Base-by-base conservation (phyloP, 129 eudicot species). In the Flaveria ramosissima region DNA sequence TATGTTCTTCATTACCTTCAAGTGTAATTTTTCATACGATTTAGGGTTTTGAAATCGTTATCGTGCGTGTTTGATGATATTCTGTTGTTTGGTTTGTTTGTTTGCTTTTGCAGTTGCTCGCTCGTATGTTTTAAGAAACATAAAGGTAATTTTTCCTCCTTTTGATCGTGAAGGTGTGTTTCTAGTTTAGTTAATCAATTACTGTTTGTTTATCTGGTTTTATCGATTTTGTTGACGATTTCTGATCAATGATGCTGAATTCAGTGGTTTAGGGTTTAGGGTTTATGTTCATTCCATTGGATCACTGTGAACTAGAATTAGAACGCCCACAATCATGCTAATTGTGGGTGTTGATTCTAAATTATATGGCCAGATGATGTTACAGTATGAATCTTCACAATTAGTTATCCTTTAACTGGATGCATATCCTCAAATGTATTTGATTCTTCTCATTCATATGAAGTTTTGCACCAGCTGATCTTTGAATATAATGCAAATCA, bases 51-150 rank as follows among this genome's bases (percentile, higher is more conserved):
- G 43, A 19, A 67, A 32, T 4, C 55, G 61, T 48, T 61, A 50
- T 4, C 2, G 24, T 53, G 32, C 13, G 24, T 19, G 2, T 61
- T 65, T 36, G 39, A 26, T 74, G 23, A 50, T 46, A 1, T 15
- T 74, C 69, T 56, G 42, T 21, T 52, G 47, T 39, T 21, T 51
- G 5, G 7, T 61, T 42, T 66, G 30, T 45, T 42, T 66, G 30
- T 45, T 32, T 17, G 24, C 26, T 12, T 39, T 66, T 73, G 83
- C 87, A 91, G 97, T 77, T 92, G 97, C 41, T 92, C 96, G 23
- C 74, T 92, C 78, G 36, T 42, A 19, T 92, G 97, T 68, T 92
- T 87, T 86, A 92, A 87, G 90, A 92, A 92, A 75, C 97, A 92
- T 79, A 92, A 92, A 92, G 97, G 97, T 91, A 86, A 56, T 14